Conservation (phyloP, 2,329 filamentous ascomycete species). For the Graphiopsis chlorocephala region DNA sequence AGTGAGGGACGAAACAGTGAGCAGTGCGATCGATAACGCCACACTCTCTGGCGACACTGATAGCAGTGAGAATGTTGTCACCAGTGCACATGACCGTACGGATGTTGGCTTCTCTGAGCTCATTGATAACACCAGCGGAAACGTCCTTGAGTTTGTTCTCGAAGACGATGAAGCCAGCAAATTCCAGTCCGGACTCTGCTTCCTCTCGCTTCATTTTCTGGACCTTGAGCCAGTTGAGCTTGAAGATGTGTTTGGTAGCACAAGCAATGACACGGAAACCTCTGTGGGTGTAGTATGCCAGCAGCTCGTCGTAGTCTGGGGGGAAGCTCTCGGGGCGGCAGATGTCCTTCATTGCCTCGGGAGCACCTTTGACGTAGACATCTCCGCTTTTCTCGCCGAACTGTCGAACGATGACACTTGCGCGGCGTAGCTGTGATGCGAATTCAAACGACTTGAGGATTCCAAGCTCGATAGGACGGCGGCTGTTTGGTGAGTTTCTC, state of each 20-base stretch:
- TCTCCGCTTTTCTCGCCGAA: constrained; percentile 82
- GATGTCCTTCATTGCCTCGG: constrained; percentile 93
- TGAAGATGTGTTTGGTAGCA: constrained; percentile 81
- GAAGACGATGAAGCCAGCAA: constrained; percentile 95
- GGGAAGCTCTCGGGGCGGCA: constrained; percentile 83
- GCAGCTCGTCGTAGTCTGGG: constrained; percentile 80
- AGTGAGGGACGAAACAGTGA: constrained; percentile 91
- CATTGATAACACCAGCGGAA: constrained; percentile 75
- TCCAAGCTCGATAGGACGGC: constrained; percentile 75
- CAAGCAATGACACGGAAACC: constrained; percentile 96
- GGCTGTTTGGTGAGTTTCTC: constrained; percentile 39
- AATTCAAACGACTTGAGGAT: constrained; percentile 91
- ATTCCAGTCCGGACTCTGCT: constrained; percentile 78
- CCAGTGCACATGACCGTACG: constrained; percentile 94
- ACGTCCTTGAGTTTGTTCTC: constrained; percentile 96
- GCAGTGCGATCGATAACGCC: constrained; percentile 74
- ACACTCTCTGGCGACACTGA: constrained; percentile 91
- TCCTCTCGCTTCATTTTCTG: constrained; percentile 89
- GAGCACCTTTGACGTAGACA: constrained; percentile 93
- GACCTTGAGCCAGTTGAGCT: constrained; percentile 88
- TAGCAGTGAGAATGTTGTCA: constrained; percentile 94
- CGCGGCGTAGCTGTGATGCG: constrained; percentile 83
- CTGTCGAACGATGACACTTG: constrained; percentile 86
- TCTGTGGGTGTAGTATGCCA: constrained; percentile 89
- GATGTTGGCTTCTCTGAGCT: constrained; percentile 79